Base-by-base conservation (phyloP, 108 stramenopile genomes). In the Skeletonema costatum region DNA sequence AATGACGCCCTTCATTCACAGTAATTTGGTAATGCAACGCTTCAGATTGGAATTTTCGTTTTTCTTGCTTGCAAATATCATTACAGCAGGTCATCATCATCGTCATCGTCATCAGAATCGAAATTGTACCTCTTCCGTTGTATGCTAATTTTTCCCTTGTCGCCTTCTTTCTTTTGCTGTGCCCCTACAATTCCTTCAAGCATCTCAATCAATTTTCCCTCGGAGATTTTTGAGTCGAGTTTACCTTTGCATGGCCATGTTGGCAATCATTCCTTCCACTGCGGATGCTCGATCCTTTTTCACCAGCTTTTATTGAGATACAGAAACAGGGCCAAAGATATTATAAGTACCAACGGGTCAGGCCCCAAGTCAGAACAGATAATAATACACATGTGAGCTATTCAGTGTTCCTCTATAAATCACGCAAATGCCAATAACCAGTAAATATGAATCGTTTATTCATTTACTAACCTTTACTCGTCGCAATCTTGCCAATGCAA, bases 91-190 rank as follows among this genome's bases (percentile, higher is more conserved):
- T 95, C 94, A 69, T 93, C 89, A 61, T 96, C 91, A 68, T 93
- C 86, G 30, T 96, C 95, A 68, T 84, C 83, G 7, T 71, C 92
- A 74, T 93, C 93, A 0, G 90, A 91, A 84, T 96, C 95, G 79
- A 96, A 85, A n/a, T 91, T 85, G 75, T 96, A 93, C 66, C 87
- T 86, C 68, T 93, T 96, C 70, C 95, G 75, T 62, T 96, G 92
- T 75, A 96, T 96, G 53, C 72, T 89, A 58, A 96, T 92, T 53
- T 84, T 80, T 4, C 83, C 84, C 48, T 79, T 51, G 60, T 73
- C 53, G 14, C 68, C 68, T 36, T 74, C 64, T 63, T 70, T 75
- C 74, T 76, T 64, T 46, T 73, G 67, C 38, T 84, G 78, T 16
- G 72, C 86, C 10, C 80, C 87, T 41, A 71, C 78, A 32, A 86